phyloP scores from a whole-genome alignment of 441 rosid species.

The Pelargonium citronellum region DNA sequence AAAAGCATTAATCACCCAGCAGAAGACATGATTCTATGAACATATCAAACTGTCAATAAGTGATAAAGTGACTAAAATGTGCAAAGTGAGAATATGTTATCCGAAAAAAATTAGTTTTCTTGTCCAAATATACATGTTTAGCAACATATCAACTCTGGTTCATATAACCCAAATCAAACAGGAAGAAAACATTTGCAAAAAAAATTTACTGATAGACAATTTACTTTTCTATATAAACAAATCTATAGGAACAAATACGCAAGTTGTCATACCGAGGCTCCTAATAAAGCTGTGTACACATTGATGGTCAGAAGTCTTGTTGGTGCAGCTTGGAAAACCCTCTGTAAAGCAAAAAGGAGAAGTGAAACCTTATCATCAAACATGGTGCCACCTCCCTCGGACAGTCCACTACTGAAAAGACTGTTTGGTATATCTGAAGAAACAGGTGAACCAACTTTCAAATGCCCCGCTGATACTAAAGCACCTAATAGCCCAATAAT shows the following conservation, averaged over 20 bases:
- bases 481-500: constrained; percentile 90
- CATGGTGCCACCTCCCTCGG: constrained; percentile 79
- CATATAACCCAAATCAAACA: background rate
- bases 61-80: background rate
- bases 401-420: constrained; percentile 57
- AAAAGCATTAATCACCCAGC: background rate
- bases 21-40: background rate
- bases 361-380: constrained; percentile 92
- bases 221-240: background rate
- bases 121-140: background rate
- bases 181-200: background rate
- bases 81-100: background rate
- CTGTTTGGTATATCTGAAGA: constrained; percentile 54
- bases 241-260: background rate
- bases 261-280: constrained; percentile 71
- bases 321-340: constrained; percentile 91
- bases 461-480: constrained; percentile 66
- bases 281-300: constrained; percentile 83
- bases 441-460: constrained; percentile 54
- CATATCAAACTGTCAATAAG: background rate
- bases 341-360: constrained; percentile 86
- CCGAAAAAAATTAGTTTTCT: background rate
- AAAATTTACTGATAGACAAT: too few relatives aligned
- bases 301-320: constrained; percentile 80
- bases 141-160: background rate